Base-by-base conservation (phyloP, 495 filamentous ascomycete genomes). In the Tuber magnatum region DNA sequence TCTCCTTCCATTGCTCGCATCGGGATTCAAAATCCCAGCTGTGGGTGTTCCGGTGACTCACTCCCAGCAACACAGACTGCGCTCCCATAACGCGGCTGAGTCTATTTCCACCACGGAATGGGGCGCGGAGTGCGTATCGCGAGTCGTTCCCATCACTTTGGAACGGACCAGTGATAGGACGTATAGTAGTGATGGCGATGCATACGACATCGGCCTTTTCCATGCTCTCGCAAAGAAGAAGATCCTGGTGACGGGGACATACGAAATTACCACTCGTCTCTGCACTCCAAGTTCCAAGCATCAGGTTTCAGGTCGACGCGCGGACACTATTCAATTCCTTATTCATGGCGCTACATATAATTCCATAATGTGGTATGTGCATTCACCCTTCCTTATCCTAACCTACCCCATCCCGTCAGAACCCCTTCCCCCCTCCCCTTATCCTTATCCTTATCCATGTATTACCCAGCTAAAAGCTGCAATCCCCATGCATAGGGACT, bases 291-390 rank as follows among this genome's bases (percentile, higher is more conserved):
- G 56, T 14, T 40, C 35, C 42, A 35, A 48, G 43, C 69, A 71
- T 48, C 69, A 22, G 7, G 41, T 75, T 75, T 41, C 69, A n/a
- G 69, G 70, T 18, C 51, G 74, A 48, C 75, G 70, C 20, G 69
- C 73, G 9, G 75, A 81, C 46, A 80, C 74, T 39, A 80, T 81
- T 28, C 76, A 81, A 51, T 69, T 81, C 16, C 76, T 81, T 20
- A 35, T 76, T 35, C 79, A 81, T 71, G 73, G 76, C 7, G 76
- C 72, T 41, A 73, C 70, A 16, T 76, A 75, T 46, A 81, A 79
- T 69, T 76, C 75, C 42, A 65, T 71, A 14, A 77, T 81, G 74
- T 81, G 76, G 80, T 73, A 75, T 18, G 61, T 74, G 48, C 61
- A 75, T 39, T 70, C 56, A 38, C 14, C 56, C 56, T 7, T 65